A percentile compares a stretch with the other conserved stretches of the same genome.
phyloP scores from a whole-genome alignment of 495 filamentous ascomycete species.

The Hyaloscypha finlandica region DNA sequence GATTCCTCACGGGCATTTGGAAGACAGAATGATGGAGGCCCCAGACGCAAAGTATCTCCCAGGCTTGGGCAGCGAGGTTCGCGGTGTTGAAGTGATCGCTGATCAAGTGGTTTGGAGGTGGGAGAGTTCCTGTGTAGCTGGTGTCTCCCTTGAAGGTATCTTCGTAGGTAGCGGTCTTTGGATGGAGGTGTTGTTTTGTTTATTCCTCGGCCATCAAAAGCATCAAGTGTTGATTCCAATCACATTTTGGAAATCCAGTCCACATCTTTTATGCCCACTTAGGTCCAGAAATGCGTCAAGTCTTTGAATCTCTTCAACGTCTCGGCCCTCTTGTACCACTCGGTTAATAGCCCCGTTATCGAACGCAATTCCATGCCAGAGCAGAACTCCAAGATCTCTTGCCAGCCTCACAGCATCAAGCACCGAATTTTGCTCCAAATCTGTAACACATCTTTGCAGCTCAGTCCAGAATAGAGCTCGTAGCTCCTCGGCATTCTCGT shows the following conservation, averaged over 20 bases:
- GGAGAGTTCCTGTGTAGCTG: too few relatives aligned
- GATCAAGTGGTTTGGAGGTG: too few relatives aligned
- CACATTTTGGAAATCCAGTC: not conserved
- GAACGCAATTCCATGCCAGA: conserved; percentile 63
- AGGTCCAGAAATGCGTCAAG: conserved; percentile 37
- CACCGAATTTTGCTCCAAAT: conserved; percentile 32
- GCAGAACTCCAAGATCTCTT: conserved; percentile 51
- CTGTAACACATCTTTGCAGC: conserved; percentile 39
- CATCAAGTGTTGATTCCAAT: not conserved
- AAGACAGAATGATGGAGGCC: too few relatives aligned
- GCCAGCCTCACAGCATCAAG: conserved; percentile 42
- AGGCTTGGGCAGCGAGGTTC: too few relatives aligned
- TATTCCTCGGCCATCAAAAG: not conserved
- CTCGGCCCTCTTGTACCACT: conserved; percentile 49
- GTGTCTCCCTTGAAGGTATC: too few relatives aligned
- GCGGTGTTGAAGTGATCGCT: too few relatives aligned
- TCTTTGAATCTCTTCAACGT: conserved; percentile 49
- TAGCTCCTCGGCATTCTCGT: conserved; percentile 41
- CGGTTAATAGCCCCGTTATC: conserved; percentile 56
- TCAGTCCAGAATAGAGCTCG: conserved; percentile 50
- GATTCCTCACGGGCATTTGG: too few relatives aligned
- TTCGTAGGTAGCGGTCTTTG: too few relatives aligned
- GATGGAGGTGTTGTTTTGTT: too few relatives aligned
- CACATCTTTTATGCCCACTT: not conserved
- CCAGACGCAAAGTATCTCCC: too few relatives aligned